phyloP scores from a whole-genome alignment of 352 stramenopile species.

The Phytophthora podocarpi region DNA sequence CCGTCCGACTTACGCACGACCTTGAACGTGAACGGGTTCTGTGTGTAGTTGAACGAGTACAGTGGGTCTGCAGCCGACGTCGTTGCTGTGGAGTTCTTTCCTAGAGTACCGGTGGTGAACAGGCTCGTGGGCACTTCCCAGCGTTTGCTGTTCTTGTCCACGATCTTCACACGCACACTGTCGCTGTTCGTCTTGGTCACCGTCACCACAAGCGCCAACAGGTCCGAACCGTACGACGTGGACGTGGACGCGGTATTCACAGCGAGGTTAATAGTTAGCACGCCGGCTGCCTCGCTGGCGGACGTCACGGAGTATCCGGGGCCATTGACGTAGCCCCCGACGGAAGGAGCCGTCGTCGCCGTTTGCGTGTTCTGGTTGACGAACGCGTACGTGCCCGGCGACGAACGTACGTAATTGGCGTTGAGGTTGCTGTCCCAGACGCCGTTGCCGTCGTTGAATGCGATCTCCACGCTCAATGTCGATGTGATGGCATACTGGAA shows the following conservation, averaged over 20 bases:
- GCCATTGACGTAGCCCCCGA: constrained; percentile 37
- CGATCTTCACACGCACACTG: constrained; percentile 57
- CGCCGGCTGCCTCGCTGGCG: constrained; percentile 30
- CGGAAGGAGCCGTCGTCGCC: constrained; percentile 15
- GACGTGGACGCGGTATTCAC: constrained; percentile 28
- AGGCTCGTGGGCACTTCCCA: constrained; percentile 53
- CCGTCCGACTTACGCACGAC: constrained; percentile 42
- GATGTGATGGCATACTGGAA: constrained; percentile 42
- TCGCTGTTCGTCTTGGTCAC: constrained; percentile 44
- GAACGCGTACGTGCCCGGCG: constrained; percentile 40
- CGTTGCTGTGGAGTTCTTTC: constrained; percentile 6
- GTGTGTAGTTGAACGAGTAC: constrained; percentile 45
- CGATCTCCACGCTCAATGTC: constrained; percentile 35
- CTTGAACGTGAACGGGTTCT: constrained; percentile 48
- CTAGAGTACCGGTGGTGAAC: constrained; percentile 37
- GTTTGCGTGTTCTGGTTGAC: constrained; percentile 31
- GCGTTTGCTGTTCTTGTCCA: constrained; percentile 51
- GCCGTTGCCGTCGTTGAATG: constrained; percentile 48
- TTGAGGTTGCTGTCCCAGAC: constrained; percentile 53
- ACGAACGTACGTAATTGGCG: constrained; percentile 44
- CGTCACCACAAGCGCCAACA: constrained; percentile 47
- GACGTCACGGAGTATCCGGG: constrained; percentile 44
- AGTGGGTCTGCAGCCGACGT: constrained; percentile 7
- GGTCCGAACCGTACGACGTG: constrained; percentile 38
- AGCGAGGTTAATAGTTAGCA: constrained; percentile 38